Evolutionary conservation across 2,329 filamentous ascomycete species (phyloP).

Genomic region (Teratosphaeria viscida): DNA sequence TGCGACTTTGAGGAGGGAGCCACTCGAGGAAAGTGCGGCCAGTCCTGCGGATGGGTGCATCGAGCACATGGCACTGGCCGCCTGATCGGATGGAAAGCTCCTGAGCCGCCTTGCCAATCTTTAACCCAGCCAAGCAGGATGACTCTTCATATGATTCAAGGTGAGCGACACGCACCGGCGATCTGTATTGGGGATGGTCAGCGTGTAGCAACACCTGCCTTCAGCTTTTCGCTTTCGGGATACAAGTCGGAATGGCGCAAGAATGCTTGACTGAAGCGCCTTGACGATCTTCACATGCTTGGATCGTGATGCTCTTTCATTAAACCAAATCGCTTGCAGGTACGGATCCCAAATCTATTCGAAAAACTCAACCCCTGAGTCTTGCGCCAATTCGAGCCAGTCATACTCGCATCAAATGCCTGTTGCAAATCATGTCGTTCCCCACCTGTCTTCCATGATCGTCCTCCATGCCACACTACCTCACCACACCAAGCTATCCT

Average conservation of each 20-base stretch:
- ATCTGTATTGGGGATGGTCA: too few species aligned
- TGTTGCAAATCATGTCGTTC: not conserved
- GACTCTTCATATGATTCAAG: too few species aligned
- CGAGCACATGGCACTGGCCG: too few species aligned
- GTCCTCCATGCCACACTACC: not conserved
- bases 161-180: too few species aligned
- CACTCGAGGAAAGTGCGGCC: too few species aligned
- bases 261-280: not conserved
- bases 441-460: not conserved
- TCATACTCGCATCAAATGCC: not conserved
- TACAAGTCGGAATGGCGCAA: not conserved
- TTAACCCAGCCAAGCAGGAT: too few species aligned
- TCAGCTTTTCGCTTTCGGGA: not conserved
- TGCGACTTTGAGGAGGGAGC: too few species aligned
- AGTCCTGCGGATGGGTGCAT: too few species aligned
- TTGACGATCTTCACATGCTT: too few species aligned
- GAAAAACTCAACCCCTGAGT: not conserved
- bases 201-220: not conserved
- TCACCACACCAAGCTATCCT: constrained; percentile 21
- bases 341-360: not conserved
- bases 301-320: not conserved
- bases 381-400: not conserved
- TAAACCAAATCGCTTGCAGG: not conserved
- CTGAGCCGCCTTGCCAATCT: too few species aligned
- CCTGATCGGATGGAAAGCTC: too few species aligned